These are phyloP conservation scores for Cinnamomum micranthum DNA, from an alignment of 164 flowering plant species.

Conservation along the genomic window DNA sequence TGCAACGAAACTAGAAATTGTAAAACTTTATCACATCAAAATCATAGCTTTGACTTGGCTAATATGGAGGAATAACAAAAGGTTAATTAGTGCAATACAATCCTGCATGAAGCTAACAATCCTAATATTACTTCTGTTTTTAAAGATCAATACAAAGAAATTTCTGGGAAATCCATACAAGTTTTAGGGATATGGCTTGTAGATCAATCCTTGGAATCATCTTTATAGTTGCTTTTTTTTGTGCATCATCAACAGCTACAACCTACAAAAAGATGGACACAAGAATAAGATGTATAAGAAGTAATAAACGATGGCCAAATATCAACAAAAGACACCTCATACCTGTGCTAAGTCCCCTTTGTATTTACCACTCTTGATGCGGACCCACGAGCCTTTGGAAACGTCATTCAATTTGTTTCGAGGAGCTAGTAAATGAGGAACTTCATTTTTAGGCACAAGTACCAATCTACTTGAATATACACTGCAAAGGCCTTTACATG, in stretches of 20 bases:
- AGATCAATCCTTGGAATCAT: conserved; percentile 87
- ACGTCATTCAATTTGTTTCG: conserved; percentile 36
- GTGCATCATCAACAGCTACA: conserved; percentile 53
- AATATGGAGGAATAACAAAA: neutral
- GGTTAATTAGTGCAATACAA: neutral
- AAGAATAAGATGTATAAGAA: neutral
- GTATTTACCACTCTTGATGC: conserved; percentile 84
- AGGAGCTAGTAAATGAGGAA: conserved; percentile 52
- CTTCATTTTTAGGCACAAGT: conserved; percentile 58
- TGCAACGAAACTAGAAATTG: neutral
- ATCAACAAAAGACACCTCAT: conserved; percentile 4
- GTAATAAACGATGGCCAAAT: neutral
- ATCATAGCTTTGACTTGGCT: neutral
- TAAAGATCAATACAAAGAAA: neutral
- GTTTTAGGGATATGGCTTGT: conserved; percentile 56
- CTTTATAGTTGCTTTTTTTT: conserved; percentile 67
- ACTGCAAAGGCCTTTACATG: conserved; percentile 65
- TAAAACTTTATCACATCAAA: neutral
- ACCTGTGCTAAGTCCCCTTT: conserved; percentile 94
- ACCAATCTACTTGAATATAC: conserved; percentile 49
- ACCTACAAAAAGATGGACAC: conserved; percentile 39
- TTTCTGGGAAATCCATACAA: conserved; percentile 36
- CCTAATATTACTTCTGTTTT: neutral
- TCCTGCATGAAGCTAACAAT: neutral
- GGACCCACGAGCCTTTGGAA: conserved; percentile 70